Evolutionary conservation across 2,329 filamentous ascomycete species (phyloP), one percentile per base, ranked within the genome.

Genomic region (Verticillium nonalfalfae): DNA sequence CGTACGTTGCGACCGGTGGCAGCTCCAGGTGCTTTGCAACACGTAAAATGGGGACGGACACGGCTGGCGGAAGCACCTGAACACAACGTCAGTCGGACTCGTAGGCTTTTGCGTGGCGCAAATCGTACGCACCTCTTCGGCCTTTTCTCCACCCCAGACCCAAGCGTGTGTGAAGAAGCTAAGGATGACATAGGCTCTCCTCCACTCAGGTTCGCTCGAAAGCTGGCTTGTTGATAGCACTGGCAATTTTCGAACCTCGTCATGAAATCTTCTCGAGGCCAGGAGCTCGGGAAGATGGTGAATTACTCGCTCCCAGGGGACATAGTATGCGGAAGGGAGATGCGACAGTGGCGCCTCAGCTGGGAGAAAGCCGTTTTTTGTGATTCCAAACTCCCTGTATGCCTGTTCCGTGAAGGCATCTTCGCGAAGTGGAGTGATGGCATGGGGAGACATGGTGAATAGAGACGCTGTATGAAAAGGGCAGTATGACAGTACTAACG

Each of bases 1-100:
- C 90, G 70, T 97, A 98, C 11, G 93, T 96, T n/a, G 93, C 90
- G 0, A 96, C 91, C 1, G 93, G 89, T 1, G 93, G 93, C 1
- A 97, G 81, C 63, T 93, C 90, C 7, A 97, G 84, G 67, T 89
- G 86, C 13, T 81, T 75, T 60, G 91, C 92, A 10, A 91, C 83
- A 56, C 82, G 71, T 56, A 95, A 81, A 62, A 96, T 88, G 0
- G 94, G 94, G 1, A 92, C 78, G 0, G 91, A 89, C 61, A 98
- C 83, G 58, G 88, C 78, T 0, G 90, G 87, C 1, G 94, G 94
- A 1, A 97, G 75, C 13, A 80, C 70, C 85, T 88, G 59, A 54
- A 11, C 4, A 6, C 4, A 14, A 21, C 61, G 73, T 56, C 74
- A 66, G 55, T 56, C 61, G 13, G 34, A 10, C 14, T 6, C 40